phyloP scores from a whole-genome alignment of 2,329 filamentous ascomycete genomes.

The Penicillium sp. region DNA sequence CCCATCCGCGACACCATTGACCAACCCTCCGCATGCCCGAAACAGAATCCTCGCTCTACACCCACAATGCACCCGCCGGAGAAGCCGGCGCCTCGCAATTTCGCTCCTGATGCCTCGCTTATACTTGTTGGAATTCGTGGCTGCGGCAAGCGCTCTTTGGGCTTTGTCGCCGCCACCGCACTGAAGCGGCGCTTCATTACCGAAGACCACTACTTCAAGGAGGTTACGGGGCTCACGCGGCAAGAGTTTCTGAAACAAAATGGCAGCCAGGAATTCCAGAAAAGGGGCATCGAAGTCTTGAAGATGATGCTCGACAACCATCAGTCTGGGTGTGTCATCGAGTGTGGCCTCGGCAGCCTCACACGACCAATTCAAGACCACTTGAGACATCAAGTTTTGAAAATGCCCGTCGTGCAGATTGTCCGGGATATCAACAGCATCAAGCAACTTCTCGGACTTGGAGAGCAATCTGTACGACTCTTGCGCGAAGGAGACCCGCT shows the following conservation, averaged over 20 bases:
- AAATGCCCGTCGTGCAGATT: slow-evolving; percentile 40
- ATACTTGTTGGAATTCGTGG: slow-evolving; percentile 42
- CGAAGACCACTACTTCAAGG: slow-evolving; percentile 43
- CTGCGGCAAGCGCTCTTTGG: slow-evolving; percentile 42
- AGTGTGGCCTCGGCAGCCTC: slow-evolving; percentile 41
- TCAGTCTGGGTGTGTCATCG: slow-evolving; percentile 39
- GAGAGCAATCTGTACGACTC: slow-evolving; percentile 40
- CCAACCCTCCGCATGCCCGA: slow-evolving; percentile 1
- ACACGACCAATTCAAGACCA: slow-evolving; percentile 41
- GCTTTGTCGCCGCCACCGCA: slow-evolving; percentile 41
- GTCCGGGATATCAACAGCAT: slow-evolving; percentile 40
- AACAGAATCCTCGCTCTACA: slow-evolving; percentile 1
- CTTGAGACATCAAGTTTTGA: slow-evolving; percentile 33
- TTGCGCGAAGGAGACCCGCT: slow-evolving; percentile 43
- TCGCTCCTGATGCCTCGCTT: slow-evolving; percentile 38
- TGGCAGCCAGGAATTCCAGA: slow-evolving; percentile 41
- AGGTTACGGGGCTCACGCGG: slow-evolving; percentile 38
- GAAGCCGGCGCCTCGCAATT: slow-evolving; percentile 20
- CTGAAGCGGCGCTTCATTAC: slow-evolving; percentile 42
- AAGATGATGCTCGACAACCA: slow-evolving; percentile 44
- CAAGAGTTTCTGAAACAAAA: slow-evolving; percentile 39
- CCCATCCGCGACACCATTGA: slow-evolving; percentile 4
- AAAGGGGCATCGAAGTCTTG: slow-evolving; percentile 39
- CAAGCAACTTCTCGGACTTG: slow-evolving; percentile 39
- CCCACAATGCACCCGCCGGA: slow-evolving; percentile 17